A percentile compares a stretch with the other conserved stretches of the same genome.
phyloP scores from a whole-genome alignment of 2,329 filamentous ascomycete genomes.

The Emergomyces africanus region DNA sequence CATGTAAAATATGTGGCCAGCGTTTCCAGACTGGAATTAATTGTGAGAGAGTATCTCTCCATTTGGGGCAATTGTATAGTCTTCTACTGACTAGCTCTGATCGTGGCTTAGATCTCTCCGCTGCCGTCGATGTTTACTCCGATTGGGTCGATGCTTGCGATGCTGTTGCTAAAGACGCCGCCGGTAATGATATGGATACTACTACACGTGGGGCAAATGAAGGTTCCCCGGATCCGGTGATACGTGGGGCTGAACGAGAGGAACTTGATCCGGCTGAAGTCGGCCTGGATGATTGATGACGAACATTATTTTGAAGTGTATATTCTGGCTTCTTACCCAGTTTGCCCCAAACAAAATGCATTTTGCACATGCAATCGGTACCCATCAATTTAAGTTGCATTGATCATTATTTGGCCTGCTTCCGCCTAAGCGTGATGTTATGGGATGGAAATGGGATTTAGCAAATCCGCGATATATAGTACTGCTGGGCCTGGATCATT shows the following conservation, averaged over 20 bases:
- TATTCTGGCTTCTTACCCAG: not conserved
- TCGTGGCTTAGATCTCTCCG: slow-evolving; percentile 57
- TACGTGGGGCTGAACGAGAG: not conserved
- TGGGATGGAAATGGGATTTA: not conserved
- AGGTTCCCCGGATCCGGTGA: not conserved
- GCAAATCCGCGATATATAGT: not conserved
- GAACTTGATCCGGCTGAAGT: not conserved
- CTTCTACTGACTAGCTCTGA: slow-evolving; percentile 1
- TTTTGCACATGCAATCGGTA: not conserved
- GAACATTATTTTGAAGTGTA: not conserved
- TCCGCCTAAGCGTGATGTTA: not conserved
- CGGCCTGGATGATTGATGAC: not conserved
- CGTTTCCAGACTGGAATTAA: slow-evolving; percentile 88
- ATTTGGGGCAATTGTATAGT: not conserved
- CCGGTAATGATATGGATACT: slow-evolving; percentile 11
- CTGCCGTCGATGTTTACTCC: slow-evolving; percentile 87
- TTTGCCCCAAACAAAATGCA: not conserved
- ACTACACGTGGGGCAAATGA: slow-evolving; percentile 3
- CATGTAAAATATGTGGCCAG: slow-evolving; percentile 89
- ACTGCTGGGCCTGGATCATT: not conserved
- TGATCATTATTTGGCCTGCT: not conserved
- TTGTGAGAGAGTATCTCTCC: slow-evolving; percentile 43
- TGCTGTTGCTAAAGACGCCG: slow-evolving; percentile 50
- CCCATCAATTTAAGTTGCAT: not conserved
- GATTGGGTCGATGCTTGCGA: slow-evolving; percentile 98